Conservation (phyloP, 306 rosid species). For the Senna tora region DNA sequence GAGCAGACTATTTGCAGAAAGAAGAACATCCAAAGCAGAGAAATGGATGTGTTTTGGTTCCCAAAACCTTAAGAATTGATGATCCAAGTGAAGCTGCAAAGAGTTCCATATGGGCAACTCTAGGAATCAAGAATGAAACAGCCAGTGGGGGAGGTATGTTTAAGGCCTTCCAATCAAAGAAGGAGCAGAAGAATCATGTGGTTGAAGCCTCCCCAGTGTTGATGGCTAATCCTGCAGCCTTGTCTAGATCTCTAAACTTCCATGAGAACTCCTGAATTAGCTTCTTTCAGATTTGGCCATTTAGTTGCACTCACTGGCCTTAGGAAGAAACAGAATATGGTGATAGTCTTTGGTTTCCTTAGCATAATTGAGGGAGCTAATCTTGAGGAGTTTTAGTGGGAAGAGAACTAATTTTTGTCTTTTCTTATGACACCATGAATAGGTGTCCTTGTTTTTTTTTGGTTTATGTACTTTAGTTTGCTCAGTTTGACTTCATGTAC, state of each 20-base stretch:
- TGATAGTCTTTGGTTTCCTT: conserved; percentile 41
- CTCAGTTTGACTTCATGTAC: conserved; percentile 54
- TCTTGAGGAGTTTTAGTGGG: conserved; percentile 42
- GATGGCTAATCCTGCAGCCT: conserved; percentile 91
- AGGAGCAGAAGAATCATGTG: conserved; percentile 47
- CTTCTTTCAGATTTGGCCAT: conserved; percentile 41
- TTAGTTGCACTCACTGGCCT: conserved; percentile 37
- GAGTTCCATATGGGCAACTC: conserved; percentile 95
- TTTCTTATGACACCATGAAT: conserved; percentile 44
- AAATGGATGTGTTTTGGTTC: conserved; percentile 73
- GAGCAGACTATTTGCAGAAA: conserved; percentile 40
- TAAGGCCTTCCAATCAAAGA: conserved; percentile 68
- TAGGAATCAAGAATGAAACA: conserved; percentile 86
- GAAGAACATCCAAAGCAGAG: conserved; percentile 56
- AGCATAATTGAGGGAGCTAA: conserved; percentile 40
- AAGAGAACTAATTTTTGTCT: conserved; percentile 48
- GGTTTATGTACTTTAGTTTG: conserved; percentile 56
- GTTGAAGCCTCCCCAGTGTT: conserved; percentile 58
- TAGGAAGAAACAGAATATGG: conserved; percentile 27
- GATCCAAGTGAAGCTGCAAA: conserved; percentile 90
- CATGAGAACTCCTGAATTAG: conserved; percentile 64
- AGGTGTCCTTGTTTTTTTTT: conserved; percentile 31
- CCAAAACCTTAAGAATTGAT: conserved; percentile 84
- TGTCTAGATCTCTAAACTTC: conserved; percentile 79
- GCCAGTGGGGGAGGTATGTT: conserved; percentile 60